Base-by-base conservation (phyloP, 192 early-diverging fungal genomes). In the Borealophlyctis nickersoniae region DNA sequence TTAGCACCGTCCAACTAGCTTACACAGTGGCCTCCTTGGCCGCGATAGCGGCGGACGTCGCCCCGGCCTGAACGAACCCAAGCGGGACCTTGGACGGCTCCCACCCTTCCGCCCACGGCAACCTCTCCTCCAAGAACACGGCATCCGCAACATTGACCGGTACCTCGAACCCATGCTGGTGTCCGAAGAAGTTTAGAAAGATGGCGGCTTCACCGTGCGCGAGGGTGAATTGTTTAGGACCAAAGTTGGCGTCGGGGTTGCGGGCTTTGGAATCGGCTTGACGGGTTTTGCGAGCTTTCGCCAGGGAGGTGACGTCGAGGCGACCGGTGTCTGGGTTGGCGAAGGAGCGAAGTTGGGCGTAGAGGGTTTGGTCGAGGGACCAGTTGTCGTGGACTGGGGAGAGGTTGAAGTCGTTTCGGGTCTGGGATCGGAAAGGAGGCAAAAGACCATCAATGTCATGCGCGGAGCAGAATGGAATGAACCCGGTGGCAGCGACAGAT, bases 161-260 rank as follows among this genome's bases (percentile, higher is more conserved):
- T 0, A 66, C 45, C 3, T 32, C 24, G 58, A 26, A n/a, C 16
- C 29, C n/a, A 36, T 26, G 14, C 22, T 16, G 22, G 14, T 59
- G 5, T 36, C 58, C 58, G 33, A 66, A 66, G 22, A 60, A 52
- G 4, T 26, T 39, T 29, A 59, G 55, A 4, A 66, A n/a, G 19
- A 66, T 14, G 11, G 65, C 56, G 14, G 56, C 55, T 59, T 66
- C 65, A 27, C 65, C 65, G 56, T 66, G 56, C 1, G 57, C 65
- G n/a, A 59, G 5, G 36, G 52, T 16, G 34, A 19, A 14, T 22
- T 66, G 24, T 16, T 34, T n/a, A 36, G 31, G 9, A 14, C 57
- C 65, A 49, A 59, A 30, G 36, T 59, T 31, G n/a, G 34, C 27
- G 32, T 39, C 49, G 26, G 65, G 65, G 65, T 66, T 66, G 65